Conservation (phyloP, 2,329 filamentous ascomycete genomes). For the Colletotrichum brevisporum region DNA sequence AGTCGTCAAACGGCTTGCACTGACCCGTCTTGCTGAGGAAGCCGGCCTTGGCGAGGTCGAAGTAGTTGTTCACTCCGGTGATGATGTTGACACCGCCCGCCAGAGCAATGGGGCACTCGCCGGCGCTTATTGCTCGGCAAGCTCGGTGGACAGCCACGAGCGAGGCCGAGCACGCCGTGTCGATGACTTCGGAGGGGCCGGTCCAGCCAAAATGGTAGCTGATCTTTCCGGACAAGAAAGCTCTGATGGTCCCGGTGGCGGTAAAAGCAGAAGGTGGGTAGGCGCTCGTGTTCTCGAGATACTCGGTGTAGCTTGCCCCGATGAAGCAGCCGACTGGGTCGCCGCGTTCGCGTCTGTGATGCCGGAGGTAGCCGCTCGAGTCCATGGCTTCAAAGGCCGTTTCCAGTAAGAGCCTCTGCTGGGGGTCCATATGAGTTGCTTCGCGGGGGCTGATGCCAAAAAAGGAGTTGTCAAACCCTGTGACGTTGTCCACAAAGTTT, state of each 20-base stretch:
- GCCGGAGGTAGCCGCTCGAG: conserved; percentile 44
- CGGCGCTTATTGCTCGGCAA: conserved; percentile 47
- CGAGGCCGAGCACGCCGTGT: conserved; percentile 56
- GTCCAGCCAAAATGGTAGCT: conserved; percentile 53
- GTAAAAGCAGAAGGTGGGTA: conserved; percentile 49
- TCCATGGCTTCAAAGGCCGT: conserved; percentile 52
- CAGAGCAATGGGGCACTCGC: conserved; percentile 52
- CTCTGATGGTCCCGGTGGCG: conserved; percentile 48
- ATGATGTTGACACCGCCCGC: conserved; percentile 58
- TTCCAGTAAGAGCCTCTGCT: conserved; percentile 50
- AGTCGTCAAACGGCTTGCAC: conserved; percentile 51
- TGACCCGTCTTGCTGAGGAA: conserved; percentile 50
- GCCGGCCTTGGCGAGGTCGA: conserved; percentile 42
- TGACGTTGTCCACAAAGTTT: no score
- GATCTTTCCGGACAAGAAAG: conserved; percentile 52
- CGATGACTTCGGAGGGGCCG: conserved; percentile 51
- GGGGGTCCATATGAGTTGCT: conserved; percentile 48
- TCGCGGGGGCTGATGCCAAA: conserved; percentile 48
- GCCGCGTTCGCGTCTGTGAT: conserved; percentile 17
- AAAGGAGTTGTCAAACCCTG: conserved; percentile 40
- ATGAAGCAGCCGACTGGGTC: conserved; percentile 52
- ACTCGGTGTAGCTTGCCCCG: conserved; percentile 51
- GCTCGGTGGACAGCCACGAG: conserved; percentile 52
- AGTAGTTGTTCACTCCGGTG: conserved; percentile 31
- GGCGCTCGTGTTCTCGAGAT: conserved; percentile 55